A percentile compares a stretch with the other conserved stretches of the same genome.
These are phyloP conservation scores for Curvularia verruculosa DNA, from an alignment of 2,329 filamentous ascomycete species.

Conservation along the genomic window DNA sequence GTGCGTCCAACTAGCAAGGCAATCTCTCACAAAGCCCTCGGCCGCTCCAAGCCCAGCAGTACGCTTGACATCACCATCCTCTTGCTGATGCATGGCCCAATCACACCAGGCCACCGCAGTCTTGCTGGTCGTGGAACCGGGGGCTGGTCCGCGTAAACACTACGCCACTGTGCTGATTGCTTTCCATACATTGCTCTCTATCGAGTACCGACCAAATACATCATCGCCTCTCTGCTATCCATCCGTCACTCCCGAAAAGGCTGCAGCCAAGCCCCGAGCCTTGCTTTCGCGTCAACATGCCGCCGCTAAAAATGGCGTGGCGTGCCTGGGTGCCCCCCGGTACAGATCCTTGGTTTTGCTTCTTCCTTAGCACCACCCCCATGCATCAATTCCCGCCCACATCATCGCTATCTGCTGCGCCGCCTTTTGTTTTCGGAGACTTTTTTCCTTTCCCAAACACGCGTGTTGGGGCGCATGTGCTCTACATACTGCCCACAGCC, in stretches of 20 bases:
- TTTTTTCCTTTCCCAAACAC: neutral
- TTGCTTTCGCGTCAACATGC: slow-evolving; percentile 19
- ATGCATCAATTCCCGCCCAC: neutral
- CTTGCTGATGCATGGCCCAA: neutral
- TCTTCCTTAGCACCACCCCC: slow-evolving; percentile 4
- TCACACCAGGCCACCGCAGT: neutral
- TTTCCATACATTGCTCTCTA: slow-evolving; percentile 2
- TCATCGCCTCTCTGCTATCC: slow-evolving; percentile 13
- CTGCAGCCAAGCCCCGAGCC: slow-evolving; percentile 21
- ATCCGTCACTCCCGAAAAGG: slow-evolving; percentile 14
- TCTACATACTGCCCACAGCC: neutral
- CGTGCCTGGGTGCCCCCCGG: slow-evolving; percentile 5
- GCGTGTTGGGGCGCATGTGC: neutral
- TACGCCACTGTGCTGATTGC: slow-evolving; percentile 3
- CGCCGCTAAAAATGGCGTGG: slow-evolving; percentile 20
- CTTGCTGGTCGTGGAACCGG: slow-evolving; percentile 1
- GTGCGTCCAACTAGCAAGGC: slow-evolving; percentile 15
- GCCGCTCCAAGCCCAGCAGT: slow-evolving; percentile 22
- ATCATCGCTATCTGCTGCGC: slow-evolving; percentile 1
- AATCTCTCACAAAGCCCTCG: slow-evolving; percentile 28
- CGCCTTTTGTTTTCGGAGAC: neutral
- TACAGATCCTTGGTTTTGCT: slow-evolving; percentile 18
- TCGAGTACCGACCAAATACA: slow-evolving; percentile 8
- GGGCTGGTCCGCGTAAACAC: slow-evolving; percentile 2
- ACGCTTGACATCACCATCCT: slow-evolving; percentile 38